These are phyloP conservation scores for Lachnellula hyalina DNA, from an alignment of 2,329 filamentous ascomycete genomes.

Conservation along the genomic window DNA sequence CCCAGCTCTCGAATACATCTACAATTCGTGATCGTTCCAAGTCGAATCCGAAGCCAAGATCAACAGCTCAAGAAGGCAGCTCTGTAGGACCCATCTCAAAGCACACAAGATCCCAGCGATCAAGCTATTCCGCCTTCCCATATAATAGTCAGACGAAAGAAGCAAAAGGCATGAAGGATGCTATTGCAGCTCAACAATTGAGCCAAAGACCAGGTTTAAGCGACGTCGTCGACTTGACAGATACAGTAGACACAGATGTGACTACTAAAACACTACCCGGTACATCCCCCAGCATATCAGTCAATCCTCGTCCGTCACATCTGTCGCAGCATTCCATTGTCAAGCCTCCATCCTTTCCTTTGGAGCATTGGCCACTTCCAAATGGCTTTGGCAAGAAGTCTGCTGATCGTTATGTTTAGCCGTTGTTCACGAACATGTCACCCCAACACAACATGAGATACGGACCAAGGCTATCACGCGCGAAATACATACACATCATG, in stretches of 20 bases:
- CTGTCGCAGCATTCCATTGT: constrained; percentile 9
- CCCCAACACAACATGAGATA: constrained; percentile 40
- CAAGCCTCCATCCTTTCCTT: constrained; percentile 11
- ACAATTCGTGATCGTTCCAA: background rate
- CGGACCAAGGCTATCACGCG: constrained; percentile 43
- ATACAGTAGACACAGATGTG: constrained; percentile 28
- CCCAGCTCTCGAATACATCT: background rate
- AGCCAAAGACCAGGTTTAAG: constrained; percentile 18
- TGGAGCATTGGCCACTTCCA: constrained; percentile 14
- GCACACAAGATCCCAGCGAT: background rate
- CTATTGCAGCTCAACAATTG: constrained; percentile 10
- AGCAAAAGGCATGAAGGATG: constrained; percentile 5
- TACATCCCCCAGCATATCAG: constrained; percentile 16
- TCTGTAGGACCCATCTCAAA: background rate
- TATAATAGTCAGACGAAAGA: background rate
- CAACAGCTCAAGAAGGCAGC: background rate
- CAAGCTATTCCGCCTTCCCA: background rate
- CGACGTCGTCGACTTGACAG: constrained; percentile 24
- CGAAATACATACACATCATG: constrained; percentile 49
- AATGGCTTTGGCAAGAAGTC: constrained; percentile 2
- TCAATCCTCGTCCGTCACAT: constrained; percentile 7
- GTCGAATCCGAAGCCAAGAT: background rate
- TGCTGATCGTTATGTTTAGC: constrained; percentile 32
- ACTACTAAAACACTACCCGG: constrained; percentile 25
- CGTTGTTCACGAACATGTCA: constrained; percentile 45